phyloP scores from a whole-genome alignment of 352 stramenopile genomes.

The Phytophthora fragariaefolia region DNA sequence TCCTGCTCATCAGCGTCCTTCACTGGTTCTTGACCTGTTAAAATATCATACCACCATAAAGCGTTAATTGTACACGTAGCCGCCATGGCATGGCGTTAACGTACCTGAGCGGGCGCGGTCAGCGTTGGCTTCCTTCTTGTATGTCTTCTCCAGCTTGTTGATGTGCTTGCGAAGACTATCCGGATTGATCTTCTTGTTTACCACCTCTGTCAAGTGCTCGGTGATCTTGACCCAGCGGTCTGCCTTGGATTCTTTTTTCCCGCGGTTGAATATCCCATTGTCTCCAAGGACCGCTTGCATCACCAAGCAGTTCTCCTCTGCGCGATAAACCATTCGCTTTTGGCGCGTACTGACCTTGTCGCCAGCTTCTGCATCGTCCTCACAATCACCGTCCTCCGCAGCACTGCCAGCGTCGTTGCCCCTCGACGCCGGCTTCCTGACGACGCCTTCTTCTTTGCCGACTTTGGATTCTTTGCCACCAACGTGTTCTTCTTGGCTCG shows the following conservation, averaged over 20 bases:
- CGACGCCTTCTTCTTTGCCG: too few species aligned
- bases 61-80: not conserved
- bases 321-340: not conserved
- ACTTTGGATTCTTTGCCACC: too few species aligned
- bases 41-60: not conserved
- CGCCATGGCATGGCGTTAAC: too few species aligned
- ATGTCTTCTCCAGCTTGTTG: not conserved
- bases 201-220: not conserved
- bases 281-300: not conserved
- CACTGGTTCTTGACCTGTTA: not conserved
- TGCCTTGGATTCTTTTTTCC: not conserved
- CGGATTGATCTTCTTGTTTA: not conserved
- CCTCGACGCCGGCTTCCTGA: too few species aligned
- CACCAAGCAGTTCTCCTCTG: not conserved
- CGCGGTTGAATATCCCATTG: not conserved
- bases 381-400: too few species aligned
- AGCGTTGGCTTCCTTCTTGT: not conserved
- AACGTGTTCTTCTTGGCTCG: too few species aligned
- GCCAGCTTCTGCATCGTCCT: too few species aligned
- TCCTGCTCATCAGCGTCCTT: not conserved
- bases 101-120: not conserved
- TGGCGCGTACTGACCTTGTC: too few species aligned
- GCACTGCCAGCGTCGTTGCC: too few species aligned
- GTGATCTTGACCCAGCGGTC: not conserved
- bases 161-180: not conserved